Evolutionary conservation across 2,329 filamentous ascomycete genomes (phyloP), one percentile per base, ranked within the genome.

Genomic region (Diaporthe citriasiana): DNA sequence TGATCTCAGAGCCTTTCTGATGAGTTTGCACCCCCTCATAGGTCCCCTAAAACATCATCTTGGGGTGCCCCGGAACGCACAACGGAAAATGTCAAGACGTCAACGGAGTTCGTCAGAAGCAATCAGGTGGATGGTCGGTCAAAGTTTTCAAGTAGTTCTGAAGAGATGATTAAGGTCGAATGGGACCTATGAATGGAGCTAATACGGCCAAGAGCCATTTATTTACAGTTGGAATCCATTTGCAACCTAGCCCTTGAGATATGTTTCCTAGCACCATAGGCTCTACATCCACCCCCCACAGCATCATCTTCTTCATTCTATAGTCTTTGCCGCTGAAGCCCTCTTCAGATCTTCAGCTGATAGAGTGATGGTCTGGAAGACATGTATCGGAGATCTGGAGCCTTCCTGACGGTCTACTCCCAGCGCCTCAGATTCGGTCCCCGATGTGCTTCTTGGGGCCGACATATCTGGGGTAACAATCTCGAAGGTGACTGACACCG

Each of bases 111-210:
- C 9, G 6, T 30, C 7, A 17, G 22, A 22, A 56, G 17, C 12
- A 17, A 33, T 5, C 35, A 9, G 17, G 15, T 56, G 19, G 27
- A 56, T 35, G 15, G 3, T 8, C 8, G 15, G 17, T 50, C 42
- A 8, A 17, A 3, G 3, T 35, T 1, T 17, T 4, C 30, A 22
- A 1, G 4, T 9, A 5, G 27, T n/a, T 4, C 0, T n/a, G 12
- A 6, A 6, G 19, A 22, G 22, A 7, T 25, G 0, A 10, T 50
- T 1, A 50, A 19, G 6, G 22, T 38, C 8, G 4, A 65, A 17
- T n/a, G 19, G 42, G n/a, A 25, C 19, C 30, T 50, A 33, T 50
- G 30, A n/a, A 25, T 8, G 10, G 3, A 35, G 10, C 7, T 50
- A 1, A 8, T 25, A 25, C 25, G 10, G 4, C 17, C 17, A 3